Percentiles rank a stretch among this genome's conserved stretches.
Conservation (phyloP, 2,329 filamentous ascomycete species). For the Alternaria longipes region DNA sequence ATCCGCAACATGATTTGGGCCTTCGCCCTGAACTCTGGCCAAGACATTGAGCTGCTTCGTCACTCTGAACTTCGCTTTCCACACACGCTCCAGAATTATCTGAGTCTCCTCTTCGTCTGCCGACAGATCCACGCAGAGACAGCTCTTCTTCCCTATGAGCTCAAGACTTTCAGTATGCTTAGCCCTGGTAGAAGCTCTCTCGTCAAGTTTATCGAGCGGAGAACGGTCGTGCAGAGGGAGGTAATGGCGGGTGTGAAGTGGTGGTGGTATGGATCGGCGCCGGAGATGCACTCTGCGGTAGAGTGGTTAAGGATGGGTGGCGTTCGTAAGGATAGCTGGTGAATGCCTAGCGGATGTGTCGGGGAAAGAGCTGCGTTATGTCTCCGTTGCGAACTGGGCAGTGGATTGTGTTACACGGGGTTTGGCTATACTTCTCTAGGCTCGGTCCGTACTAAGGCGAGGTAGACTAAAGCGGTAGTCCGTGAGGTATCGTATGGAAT, state of each 20-base stretch:
- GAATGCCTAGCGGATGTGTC: background rate
- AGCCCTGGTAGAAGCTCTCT: background rate
- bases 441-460: too few species aligned
- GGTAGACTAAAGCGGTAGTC: too few species aligned
- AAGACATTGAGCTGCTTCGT: background rate
- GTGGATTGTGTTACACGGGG: too few species aligned
- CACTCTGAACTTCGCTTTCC: background rate
- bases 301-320: background rate
- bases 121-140: background rate
- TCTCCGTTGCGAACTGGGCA: rapidly evolving
- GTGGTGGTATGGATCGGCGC: background rate
- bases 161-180: background rate
- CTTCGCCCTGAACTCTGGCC: background rate
- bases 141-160: background rate
- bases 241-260: background rate
- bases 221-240: background rate
- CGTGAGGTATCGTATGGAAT: too few species aligned
- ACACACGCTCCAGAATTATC: rapidly evolving
- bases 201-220: background rate
- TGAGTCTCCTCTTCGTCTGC: background rate
- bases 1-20: background rate
- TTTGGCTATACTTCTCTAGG: too few species aligned
- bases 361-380: too few species aligned
- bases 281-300: background rate
- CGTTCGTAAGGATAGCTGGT: background rate